Evolutionary conservation across 2,329 filamentous ascomycete genomes (phyloP), one percentile per base, ranked within the genome.

Genomic region (Ascochyta fabae): DNA sequence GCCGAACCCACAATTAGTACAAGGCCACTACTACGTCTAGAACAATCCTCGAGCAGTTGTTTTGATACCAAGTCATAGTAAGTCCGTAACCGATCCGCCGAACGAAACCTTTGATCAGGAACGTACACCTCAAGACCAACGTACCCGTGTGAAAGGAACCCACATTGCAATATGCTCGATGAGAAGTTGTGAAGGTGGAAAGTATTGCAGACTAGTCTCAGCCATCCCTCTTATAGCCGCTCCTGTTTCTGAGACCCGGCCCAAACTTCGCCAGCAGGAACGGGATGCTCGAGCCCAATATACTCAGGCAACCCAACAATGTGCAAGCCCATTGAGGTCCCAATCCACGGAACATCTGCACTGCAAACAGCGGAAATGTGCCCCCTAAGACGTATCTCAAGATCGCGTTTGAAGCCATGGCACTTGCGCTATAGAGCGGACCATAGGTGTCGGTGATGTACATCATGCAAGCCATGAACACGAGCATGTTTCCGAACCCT

Each of bases 361-460:
- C 72, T 0, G 84, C 83, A 60, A 88, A 88, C 0, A 88, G 68
- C 0, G 86, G 86, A 50, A 88, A 88, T 0, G 78, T 81, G 1
- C 80, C 83, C 0, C 82, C 83, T 7, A 87, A 77, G 0, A 71
- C 70, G 58, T 87, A 88, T 23, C 86, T 73, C 1, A 83, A 75
- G 10, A 88, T 73, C 1, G 82, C 81, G 57, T 87, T 88, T 1
- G 86, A 86, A 6, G 83, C 84, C 44, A 83, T 75, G 0, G 84
- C 84, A 54, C 82, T 86, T 0, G 86, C 85, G 0, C 85, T 81
- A 9, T 83, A 81, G 13, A 78, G 75, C 0, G 82, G 79, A 84
- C 85, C 1, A 61, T 86, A 88, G 0, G 81, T 80, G 62, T 88
- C 86, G 6, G 81, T 74, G 1, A 81, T 77, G 62, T 86, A 88